These are phyloP conservation scores for Alternaria tenuissima DNA, from an alignment of 2,329 filamentous ascomycete species.

Conservation along the genomic window DNA sequence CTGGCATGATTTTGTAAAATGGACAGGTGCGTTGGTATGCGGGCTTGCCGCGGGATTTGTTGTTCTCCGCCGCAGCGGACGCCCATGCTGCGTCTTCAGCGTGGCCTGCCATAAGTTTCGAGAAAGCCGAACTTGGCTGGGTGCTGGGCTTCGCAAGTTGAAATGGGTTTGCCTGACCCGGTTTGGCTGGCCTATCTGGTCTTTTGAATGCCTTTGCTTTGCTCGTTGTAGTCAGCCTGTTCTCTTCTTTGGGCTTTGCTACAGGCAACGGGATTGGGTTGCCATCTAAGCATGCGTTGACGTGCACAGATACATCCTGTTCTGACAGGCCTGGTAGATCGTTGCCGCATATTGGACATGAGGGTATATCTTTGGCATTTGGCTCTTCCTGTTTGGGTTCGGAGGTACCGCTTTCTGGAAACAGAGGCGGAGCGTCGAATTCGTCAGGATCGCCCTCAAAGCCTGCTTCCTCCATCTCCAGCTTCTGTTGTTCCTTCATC, in stretches of 20 bases:
- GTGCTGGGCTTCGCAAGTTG: slow-evolving; percentile 56
- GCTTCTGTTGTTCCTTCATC: slow-evolving; percentile 73
- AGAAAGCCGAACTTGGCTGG: slow-evolving; percentile 74
- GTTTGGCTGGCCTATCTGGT: slow-evolving; percentile 72
- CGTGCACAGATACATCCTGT: slow-evolving; percentile 79
- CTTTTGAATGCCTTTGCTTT: slow-evolving; percentile 68
- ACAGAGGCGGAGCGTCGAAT: slow-evolving; percentile 55
- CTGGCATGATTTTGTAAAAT: slow-evolving; percentile 98
- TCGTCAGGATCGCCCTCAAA: slow-evolving; percentile 59
- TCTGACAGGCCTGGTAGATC: slow-evolving; percentile 65
- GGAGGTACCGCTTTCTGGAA: slow-evolving; percentile 38
- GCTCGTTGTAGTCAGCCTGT: slow-evolving; percentile 16
- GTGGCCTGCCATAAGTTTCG: slow-evolving; percentile 90
- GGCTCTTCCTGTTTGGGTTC: slow-evolving; percentile 8
- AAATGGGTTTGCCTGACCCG: slow-evolving; percentile 84
- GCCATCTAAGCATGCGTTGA: slow-evolving; percentile 92
- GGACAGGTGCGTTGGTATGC: slow-evolving; percentile 91
- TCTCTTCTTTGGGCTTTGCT: slow-evolving; percentile 18
- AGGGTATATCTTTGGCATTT: slow-evolving; percentile 36
- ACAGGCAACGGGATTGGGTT: slow-evolving; percentile 68
- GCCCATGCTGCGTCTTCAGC: slow-evolving; percentile 92
- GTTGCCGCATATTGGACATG: slow-evolving; percentile 81
- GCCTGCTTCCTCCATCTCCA: slow-evolving; percentile 61
- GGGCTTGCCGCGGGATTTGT: slow-evolving; percentile 80
- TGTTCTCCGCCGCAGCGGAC: slow-evolving; percentile 80